Evolutionary conservation across 345 rosid genomes (phyloP).

Genomic region (Ceriops zippeliana): DNA sequence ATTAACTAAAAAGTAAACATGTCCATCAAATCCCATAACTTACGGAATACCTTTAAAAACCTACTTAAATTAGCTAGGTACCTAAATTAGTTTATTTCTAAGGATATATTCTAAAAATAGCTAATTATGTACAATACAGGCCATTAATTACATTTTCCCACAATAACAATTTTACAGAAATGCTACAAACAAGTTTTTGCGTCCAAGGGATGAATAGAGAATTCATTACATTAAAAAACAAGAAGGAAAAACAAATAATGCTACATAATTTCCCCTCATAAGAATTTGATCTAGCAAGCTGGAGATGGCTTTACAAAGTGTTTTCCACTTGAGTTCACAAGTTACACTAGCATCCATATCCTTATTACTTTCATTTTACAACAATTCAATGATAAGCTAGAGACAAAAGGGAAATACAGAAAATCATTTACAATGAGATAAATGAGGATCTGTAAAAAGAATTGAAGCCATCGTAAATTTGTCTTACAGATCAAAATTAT

Average conservation of each 20-base stretch:
- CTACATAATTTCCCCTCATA: not conserved
- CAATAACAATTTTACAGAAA: no score
- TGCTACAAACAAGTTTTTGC: no score
- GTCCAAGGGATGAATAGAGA: no score
- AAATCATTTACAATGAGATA: slow-evolving; percentile 7
- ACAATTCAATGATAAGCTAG: slow-evolving; percentile 13
- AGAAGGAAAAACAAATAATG: not conserved
- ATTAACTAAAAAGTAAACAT: no score
- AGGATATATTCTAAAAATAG: no score
- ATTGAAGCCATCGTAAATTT: slow-evolving; percentile 11
- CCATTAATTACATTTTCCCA: no score
- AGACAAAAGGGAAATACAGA: not conserved
- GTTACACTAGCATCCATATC: slow-evolving; percentile 24
- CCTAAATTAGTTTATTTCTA: no score
- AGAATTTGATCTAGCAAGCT: slow-evolving; percentile 5
- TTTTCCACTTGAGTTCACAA: not conserved
- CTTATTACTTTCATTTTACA: not conserved
- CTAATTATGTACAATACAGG: no score
- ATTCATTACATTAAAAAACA: not conserved
- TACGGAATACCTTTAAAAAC: no score
- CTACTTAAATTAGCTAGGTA: no score
- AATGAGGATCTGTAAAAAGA: slow-evolving; percentile 11
- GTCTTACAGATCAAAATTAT: slow-evolving; percentile 16
- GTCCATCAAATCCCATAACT: no score
- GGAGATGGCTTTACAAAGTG: not conserved